These are phyloP conservation scores for Mortierella sp. DNA, from an alignment of 371 early-diverging fungal species.

Conservation along the genomic window DNA sequence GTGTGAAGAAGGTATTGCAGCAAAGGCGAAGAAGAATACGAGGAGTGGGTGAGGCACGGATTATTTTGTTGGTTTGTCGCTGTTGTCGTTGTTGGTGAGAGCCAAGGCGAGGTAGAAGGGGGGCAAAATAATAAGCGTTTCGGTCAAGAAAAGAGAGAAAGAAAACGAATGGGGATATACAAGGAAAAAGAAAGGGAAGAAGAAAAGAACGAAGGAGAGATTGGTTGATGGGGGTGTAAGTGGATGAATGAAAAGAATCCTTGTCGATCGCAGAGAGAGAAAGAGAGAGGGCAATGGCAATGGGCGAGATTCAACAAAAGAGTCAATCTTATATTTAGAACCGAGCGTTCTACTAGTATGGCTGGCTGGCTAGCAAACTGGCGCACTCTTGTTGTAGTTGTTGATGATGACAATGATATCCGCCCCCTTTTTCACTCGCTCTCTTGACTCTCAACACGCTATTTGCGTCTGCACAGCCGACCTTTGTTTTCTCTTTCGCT, in stretches of 20 bases:
- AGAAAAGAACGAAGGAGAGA: background rate
- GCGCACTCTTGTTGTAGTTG: too few species aligned
- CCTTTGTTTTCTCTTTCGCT: background rate
- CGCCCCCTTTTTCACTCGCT: background rate
- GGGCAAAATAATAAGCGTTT: background rate
- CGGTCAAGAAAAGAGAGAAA: background rate
- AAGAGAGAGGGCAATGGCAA: background rate
- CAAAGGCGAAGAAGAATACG: too few species aligned
- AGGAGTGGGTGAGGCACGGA: background rate
- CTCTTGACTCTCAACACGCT: background rate
- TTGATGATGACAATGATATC: too few species aligned
- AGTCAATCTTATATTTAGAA: background rate
- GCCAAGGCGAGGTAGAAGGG: background rate
- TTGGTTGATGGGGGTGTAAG: background rate
- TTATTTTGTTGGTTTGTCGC: background rate
- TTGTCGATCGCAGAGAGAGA: background rate
- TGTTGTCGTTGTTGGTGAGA: background rate
- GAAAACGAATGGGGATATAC: background rate
- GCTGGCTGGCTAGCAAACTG: background rate
- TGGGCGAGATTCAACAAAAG: background rate
- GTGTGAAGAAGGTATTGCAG: too few species aligned
- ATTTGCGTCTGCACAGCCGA: background rate
- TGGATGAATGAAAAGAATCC: background rate
- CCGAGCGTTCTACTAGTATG: background rate
- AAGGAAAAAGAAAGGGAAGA: background rate